Evolutionary conservation across 306 rosid species (phyloP).

Genomic region (barrel medic (Medicago truncatula)): MtrunA17r5.0-ANR NC_053046.1:1782001-1782500

Average conservation of each 20-base stretch:
- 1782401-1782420: constrained; percentile 88
- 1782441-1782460: constrained; percentile 95
- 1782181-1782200: constrained; percentile 18
- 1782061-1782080: constrained; percentile 18
- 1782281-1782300: constrained; percentile 5
- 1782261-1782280: constrained; percentile 7
- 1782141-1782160: background rate
- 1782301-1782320: background rate
- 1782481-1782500: constrained; percentile 29
- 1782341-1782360: constrained; percentile 85
- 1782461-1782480: constrained; percentile 71
- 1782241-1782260: background rate
- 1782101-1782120: background rate
- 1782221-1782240: background rate
- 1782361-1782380: constrained; percentile 90
- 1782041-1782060: constrained; percentile 1
- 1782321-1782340: constrained; percentile 19
- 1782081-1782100: constrained; percentile 20
- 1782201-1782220: background rate
- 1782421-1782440: constrained; percentile 94
- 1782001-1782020: constrained; percentile 19
- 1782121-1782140: constrained; percentile 9
- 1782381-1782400: constrained; percentile 86
- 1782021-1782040: constrained; percentile 23
- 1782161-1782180: constrained; percentile 6